Base-by-base conservation (phyloP, 2,329 filamentous ascomycete genomes). In the Didymella arachidicola region DNA sequence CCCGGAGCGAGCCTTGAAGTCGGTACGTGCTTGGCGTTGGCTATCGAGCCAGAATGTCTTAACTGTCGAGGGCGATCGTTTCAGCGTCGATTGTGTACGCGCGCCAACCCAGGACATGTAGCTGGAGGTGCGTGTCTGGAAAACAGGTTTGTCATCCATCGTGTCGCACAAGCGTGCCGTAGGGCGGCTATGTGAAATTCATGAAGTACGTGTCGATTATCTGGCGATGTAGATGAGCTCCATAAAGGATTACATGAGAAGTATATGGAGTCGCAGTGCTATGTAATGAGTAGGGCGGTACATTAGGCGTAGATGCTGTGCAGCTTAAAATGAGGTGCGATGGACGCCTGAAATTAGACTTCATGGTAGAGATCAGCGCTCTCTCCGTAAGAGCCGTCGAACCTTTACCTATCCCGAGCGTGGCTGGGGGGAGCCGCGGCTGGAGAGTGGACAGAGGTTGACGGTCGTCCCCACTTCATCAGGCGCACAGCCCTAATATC, bases 401-500 rank as follows among this genome's bases (percentile, higher is more conserved):
- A 16, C 34, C 22, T n/a, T 42, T 55, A 22, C 25, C 29, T 3
- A n/a, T 32, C 29, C 27, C 14, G 19, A 19, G 7, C 22, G 45
- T 49, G 53, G 45, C 45, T 50, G 30, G 43, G 43, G 43, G 26
- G 41, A 26, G 25, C 12, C 26, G 36, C 42, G 14, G 32, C 26
- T 27, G 18, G 42, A 26, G 47, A 54, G 43, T 47, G 52, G 44
- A 43, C 22, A 16, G 11, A 10, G 19, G 26, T 32, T 36, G 38
- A 29, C 3, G 6, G 11, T 22, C 36, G 52, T 19, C 52, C 32
- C 38, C 38, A 49, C 53, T 26, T 16, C 19, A 16, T 43, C 29
- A 48, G 52, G 38, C 29, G 54, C 52, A 46, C 54, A 52, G 48
- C 54, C 53, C 11, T 38, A 45, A 51, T 38, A 29, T 36, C 36